Percentiles rank a stretch among this genome's conserved stretches.
Conservation (phyloP, 306 rosid genomes). For the Quercus agrifolia region DNA sequence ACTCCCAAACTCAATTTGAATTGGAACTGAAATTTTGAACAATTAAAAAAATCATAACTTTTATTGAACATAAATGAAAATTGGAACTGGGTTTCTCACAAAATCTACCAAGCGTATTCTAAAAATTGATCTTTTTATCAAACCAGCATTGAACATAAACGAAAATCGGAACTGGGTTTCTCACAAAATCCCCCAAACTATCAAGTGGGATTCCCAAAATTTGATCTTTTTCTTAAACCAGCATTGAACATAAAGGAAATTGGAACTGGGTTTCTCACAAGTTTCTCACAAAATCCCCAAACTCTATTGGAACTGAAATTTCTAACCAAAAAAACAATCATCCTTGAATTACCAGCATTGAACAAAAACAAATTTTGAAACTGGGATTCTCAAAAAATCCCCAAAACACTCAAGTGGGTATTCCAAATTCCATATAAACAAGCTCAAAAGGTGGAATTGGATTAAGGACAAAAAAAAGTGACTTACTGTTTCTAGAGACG, state of each 20-base stretch:
- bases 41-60: too few relatives aligned
- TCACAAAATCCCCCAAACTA: background rate
- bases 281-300: background rate
- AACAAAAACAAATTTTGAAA: too few relatives aligned
- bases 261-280: too few relatives aligned
- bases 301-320: too few relatives aligned
- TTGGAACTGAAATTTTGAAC: too few relatives aligned
- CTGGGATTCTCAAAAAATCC: background rate
- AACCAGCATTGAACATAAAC: background rate
- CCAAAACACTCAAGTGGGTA: background rate
- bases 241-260: too few relatives aligned
- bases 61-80: background rate
- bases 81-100: background rate
- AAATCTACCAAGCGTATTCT: background rate
- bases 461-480: background rate
- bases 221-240: too few relatives aligned
- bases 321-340: too few relatives aligned
- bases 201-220: background rate
- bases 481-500: constrained; percentile 55
- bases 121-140: too few relatives aligned
- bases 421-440: background rate
- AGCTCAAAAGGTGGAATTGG: background rate
- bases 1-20: too few relatives aligned
- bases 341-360: too few relatives aligned
- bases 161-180: constrained; percentile 19